Percentiles rank a stretch among this genome's conserved stretches.
These are phyloP conservation scores for Pisolithus marmoratus DNA, from an alignment of 768 basidiomycete genomes.

Conservation along the genomic window DNA sequence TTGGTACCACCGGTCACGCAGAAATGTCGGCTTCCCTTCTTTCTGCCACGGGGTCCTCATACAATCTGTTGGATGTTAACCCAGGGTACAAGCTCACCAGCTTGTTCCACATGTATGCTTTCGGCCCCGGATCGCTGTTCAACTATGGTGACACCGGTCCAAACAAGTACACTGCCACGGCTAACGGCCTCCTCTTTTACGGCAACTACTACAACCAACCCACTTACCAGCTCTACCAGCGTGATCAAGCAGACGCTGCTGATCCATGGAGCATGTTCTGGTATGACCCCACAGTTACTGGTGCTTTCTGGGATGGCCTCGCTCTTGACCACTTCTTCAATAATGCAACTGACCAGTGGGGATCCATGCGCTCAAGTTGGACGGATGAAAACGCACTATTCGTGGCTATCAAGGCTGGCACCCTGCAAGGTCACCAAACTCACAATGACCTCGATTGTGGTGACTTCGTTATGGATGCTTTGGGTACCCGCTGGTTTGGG, in stretches of 20 bases:
- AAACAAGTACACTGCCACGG: constrained; percentile 93
- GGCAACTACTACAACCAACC: constrained; percentile 65
- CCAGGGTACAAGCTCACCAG: constrained; percentile 68
- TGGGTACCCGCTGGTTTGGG: constrained; percentile 92
- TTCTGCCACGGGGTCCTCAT: constrained; percentile 82
- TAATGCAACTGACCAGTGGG: constrained; percentile 74
- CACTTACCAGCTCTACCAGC: constrained; percentile 80
- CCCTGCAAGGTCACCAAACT: constrained; percentile 77
- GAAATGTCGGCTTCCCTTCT: constrained; percentile 82
- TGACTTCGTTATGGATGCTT: constrained; percentile 92
- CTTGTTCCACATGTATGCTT: constrained; percentile 84
- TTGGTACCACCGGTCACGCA: constrained; percentile 85
- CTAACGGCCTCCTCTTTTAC: constrained; percentile 83
- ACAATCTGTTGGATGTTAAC: constrained; percentile 66
- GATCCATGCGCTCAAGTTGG: constrained; percentile 88
- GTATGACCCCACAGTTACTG: constrained; percentile 79
- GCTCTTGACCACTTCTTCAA: constrained; percentile 81
- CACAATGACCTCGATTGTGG: constrained; percentile 94
- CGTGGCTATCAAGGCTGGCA: constrained; percentile 87
- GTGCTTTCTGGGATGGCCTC: constrained; percentile 89
- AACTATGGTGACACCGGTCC: constrained; percentile 60
- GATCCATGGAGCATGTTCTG: constrained; percentile 91
- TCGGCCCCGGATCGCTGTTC: constrained; percentile 82
- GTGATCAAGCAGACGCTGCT: constrained; percentile 77
- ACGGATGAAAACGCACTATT: constrained; percentile 79